These are phyloP conservation scores for Aspergillus ellipticus DNA, from an alignment of 495 filamentous ascomycete species.

Conservation along the genomic window DNA sequence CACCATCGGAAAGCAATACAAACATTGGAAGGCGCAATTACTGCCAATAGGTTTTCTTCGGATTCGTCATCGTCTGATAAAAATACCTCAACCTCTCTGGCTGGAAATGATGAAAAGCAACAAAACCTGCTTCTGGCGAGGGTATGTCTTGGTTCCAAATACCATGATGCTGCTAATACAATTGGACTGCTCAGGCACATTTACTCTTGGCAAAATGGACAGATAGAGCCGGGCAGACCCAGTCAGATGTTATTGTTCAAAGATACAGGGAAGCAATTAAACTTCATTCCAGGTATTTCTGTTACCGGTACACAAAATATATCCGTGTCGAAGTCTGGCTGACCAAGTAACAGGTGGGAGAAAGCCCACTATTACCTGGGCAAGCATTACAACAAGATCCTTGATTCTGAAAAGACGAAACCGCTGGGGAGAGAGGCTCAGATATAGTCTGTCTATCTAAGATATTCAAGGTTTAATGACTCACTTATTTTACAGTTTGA, in stretches of 20 bases:
- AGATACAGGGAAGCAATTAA: conserved; percentile 72
- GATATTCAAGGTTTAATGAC: not conserved
- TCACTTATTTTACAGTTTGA: conserved; percentile 34
- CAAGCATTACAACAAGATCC: conserved; percentile 93
- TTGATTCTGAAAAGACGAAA: conserved; percentile 81
- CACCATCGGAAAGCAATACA: conserved; percentile 95
- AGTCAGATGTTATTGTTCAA: conserved; percentile 67
- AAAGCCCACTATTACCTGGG: conserved; percentile 96
- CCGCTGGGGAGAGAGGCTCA: conserved; percentile 60
- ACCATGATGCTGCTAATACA: not conserved
- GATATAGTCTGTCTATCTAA: conserved; percentile 38
- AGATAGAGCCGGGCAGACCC: conserved; percentile 85
- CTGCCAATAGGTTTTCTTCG: conserved; percentile 61
- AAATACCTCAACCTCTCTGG: conserved; percentile 26
- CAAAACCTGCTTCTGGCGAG: conserved; percentile 48
- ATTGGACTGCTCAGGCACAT: conserved; percentile 52
- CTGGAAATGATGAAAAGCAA: conserved; percentile 34
- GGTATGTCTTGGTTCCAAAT: conserved; percentile 20
- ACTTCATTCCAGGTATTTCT: conserved; percentile 35
- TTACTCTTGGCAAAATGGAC: conserved; percentile 95
- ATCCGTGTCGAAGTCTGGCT: not conserved
- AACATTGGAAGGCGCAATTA: conserved; percentile 77
- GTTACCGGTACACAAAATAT: not conserved
- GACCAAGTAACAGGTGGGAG: conserved; percentile 63
- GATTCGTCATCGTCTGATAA: conserved; percentile 45